Base-by-base conservation (phyloP, 345 rosid genomes). In the Excoecaria agallocha region DNA sequence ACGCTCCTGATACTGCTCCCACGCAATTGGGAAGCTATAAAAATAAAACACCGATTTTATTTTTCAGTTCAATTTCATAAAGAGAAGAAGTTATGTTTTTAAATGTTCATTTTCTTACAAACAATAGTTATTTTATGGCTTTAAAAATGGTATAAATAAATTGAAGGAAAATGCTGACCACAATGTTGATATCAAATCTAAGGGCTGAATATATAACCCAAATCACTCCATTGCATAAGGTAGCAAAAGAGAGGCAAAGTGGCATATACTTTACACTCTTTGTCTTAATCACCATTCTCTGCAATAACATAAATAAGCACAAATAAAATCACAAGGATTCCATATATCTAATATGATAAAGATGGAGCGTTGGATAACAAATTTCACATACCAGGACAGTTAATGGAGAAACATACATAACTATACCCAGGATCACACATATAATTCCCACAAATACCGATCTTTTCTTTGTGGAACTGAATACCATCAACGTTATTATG, bases 201-300 rank as follows among this genome's bases (percentile, higher is more conserved):
- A 93, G 89, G 48, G 78, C 55, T 1, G 93, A 89, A 38, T 89
- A 93, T 46, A 79, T 6, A 3, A 75, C 57, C 98, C 97, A 93
- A 50, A 91, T 46, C 66, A 79, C 0, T 0, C 93, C 97, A 55
- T 91, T 91, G 49, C 69, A 58, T 3, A 89, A 72, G 79, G 74
- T 88, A 41, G 89, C 82, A 2, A 91, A 43, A 5, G 98, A 85
- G 6, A 93, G 76, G 55, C 22, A 66, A 75, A 93, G 79, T 0
- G 98, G 98, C 98, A 93, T 89, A 88, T 83, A 93, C 87, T 89
- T 89, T 39, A 93, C 97, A 64, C 98, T 93, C 88, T 84, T 93
- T 51, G 97, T 85, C 81, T 52, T 65, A 73, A 91, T 87, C 70
- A 91, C 98, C 80, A 68, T 78, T 71, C 38, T 77, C 97, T 91